Percentiles rank a stretch among this genome's conserved stretches.
phyloP scores from a whole-genome alignment of 805 yeast genomes.

The Wickerhamiella brachini region DNA sequence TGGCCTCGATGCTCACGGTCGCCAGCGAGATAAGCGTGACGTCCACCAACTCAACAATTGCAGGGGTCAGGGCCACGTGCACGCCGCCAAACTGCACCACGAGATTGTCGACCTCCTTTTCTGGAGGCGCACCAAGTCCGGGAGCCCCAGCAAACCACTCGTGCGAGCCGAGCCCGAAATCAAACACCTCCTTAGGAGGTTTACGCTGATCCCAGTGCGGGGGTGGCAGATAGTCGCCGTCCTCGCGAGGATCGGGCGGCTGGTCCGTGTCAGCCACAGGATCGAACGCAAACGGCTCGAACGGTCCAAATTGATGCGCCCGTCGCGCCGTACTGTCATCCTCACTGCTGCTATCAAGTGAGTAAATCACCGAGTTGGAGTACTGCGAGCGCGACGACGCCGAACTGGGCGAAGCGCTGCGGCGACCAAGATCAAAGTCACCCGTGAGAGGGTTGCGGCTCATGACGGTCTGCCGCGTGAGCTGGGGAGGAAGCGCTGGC shows the following conservation, averaged over 20 bases:
- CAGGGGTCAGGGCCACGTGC: slow-evolving; percentile 35
- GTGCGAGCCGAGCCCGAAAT: slow-evolving; percentile 6
- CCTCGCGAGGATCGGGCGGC: not conserved
- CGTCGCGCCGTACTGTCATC: not conserved
- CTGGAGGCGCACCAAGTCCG: slow-evolving; percentile 31
- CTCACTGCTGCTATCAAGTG: slow-evolving; percentile 3
- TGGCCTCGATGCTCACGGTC: slow-evolving; percentile 30
- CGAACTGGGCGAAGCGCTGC: not conserved
- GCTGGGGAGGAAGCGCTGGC: slow-evolving; percentile 50
- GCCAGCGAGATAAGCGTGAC: slow-evolving; percentile 26
- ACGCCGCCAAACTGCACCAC: slow-evolving; percentile 42
- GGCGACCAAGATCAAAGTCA: slow-evolving; percentile 10
- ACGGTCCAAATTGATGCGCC: not conserved
- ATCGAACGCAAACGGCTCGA: not conserved
- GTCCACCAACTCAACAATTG: slow-evolving; percentile 28
- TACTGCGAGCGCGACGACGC: slow-evolving; percentile 1
- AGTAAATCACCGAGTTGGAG: slow-evolving; percentile 4
- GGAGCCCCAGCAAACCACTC: slow-evolving; percentile 16
- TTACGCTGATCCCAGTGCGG: not conserved
- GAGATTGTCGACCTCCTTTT: slow-evolving; percentile 32
- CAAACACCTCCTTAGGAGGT: slow-evolving; percentile 1
- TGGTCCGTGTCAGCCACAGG: not conserved
- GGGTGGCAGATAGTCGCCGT: not conserved
- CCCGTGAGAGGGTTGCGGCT: slow-evolving; percentile 20
- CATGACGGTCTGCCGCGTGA: slow-evolving; percentile 37